Percentiles rank a stretch among this genome's conserved stretches.
phyloP scores from a whole-genome alignment of 1,284 basidiomycete genomes.

The Lentinula novae-zelandiae region DNA sequence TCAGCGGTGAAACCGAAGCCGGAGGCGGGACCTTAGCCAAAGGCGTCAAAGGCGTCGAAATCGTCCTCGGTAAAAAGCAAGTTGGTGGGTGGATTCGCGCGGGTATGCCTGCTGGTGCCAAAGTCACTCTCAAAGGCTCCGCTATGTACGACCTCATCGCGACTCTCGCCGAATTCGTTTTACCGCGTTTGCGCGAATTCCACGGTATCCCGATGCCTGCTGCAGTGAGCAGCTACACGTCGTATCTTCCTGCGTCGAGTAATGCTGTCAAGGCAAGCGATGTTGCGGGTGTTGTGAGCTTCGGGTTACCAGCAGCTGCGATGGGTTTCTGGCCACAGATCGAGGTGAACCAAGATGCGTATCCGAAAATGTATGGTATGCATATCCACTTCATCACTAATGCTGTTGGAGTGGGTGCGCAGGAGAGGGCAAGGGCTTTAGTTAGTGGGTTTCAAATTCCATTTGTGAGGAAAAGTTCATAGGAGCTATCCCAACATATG shows the following conservation, averaged over 20 bases:
- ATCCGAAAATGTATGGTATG: conserved; percentile 83
- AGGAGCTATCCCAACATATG: background rate
- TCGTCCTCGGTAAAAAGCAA: conserved; percentile 76
- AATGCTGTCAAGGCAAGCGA: conserved; percentile 68
- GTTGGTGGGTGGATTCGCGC: conserved; percentile 87
- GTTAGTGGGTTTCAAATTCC: conserved; percentile 90
- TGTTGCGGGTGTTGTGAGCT: conserved; percentile 83
- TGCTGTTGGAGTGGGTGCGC: conserved; percentile 77
- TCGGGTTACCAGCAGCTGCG: conserved; percentile 83
- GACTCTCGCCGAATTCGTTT: conserved; percentile 88
- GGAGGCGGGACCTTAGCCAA: conserved; percentile 64
- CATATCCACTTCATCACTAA: conserved; percentile 91
- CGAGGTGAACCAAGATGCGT: conserved; percentile 88
- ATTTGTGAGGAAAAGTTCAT: conserved; percentile 43
- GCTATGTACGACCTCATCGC: conserved; percentile 94
- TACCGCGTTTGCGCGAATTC: conserved; percentile 92
- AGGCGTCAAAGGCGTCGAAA: conserved; percentile 68
- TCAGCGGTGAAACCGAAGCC: conserved; percentile 78
- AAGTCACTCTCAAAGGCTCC: conserved; percentile 86
- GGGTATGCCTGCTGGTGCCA: conserved; percentile 82
- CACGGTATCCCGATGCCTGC: conserved; percentile 70
- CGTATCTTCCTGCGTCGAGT: conserved; percentile 42
- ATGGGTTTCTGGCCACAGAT: conserved; percentile 94
- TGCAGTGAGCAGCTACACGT: background rate
- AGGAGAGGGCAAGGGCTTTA: conserved; percentile 81